These are phyloP conservation scores for Tylopilus felleus DNA, from an alignment of 768 basidiomycete genomes.

Conservation along the genomic window DNA sequence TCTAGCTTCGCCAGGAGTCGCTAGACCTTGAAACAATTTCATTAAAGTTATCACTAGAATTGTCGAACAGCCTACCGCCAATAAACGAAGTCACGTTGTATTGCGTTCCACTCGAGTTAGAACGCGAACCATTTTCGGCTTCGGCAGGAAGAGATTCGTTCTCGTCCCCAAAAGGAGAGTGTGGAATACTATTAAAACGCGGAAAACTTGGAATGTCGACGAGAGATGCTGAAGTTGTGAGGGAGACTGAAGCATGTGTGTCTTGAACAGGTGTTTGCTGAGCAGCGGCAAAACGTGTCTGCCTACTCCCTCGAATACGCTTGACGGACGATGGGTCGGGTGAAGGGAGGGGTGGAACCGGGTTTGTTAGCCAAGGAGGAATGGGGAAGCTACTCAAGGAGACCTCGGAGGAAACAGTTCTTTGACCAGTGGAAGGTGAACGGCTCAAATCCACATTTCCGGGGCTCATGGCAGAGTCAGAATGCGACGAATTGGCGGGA, in stretches of 20 bases:
- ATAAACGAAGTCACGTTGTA: conserved; percentile 79
- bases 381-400: conserved; percentile 69
- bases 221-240: conserved; percentile 24
- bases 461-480: conserved; percentile 31
- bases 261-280: conserved; percentile 7
- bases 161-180: conserved; percentile 16
- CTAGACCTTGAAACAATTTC: conserved; percentile 30
- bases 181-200: conserved; percentile 14
- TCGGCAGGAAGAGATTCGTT: conserved; percentile 8
- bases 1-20: conserved; percentile 24
- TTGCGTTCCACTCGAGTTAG: conserved; percentile 48
- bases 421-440: conserved; percentile 26
- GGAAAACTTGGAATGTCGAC: conserved; percentile 21
- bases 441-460: conserved; percentile 13
- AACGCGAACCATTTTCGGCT: conserved; percentile 21
- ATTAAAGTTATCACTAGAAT: neutral
- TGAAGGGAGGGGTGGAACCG: conserved; percentile 19
- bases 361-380: conserved; percentile 43
- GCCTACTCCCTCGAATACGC: conserved; percentile 25
- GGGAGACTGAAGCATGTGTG: conserved; percentile 18
- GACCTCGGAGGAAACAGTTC: conserved; percentile 44
- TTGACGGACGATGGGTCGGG: conserved; percentile 7
- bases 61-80: conserved; percentile 35
- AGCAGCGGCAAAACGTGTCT: conserved; percentile 13
- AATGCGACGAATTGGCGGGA: conserved; percentile 28